Base-by-base conservation (phyloP, 352 stramenopile species). In the Poterioochromonas sp. region DNA sequence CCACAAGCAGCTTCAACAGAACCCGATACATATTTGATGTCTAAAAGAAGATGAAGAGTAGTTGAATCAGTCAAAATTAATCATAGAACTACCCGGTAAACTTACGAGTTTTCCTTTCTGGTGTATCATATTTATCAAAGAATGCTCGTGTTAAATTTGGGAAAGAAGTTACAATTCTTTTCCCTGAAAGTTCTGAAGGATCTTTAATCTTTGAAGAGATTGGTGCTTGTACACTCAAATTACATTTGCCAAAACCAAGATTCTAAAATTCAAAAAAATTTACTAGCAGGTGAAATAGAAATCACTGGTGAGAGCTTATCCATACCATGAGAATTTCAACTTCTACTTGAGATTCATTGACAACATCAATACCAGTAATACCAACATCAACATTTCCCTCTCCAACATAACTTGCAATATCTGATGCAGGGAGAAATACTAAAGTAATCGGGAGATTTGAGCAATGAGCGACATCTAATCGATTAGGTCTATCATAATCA, bases 101-200 rank as follows among this genome's bases (percentile, higher is more conserved):
- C 47, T 58, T 26, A 58, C 58, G 5, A 15, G 58, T 83, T 49
- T 84, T 85, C 32, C 81, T 84, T 63, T 91, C 84, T 37, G 82
- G 79, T 39, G 58, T 68, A 68, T 97, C 92, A 73, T 95, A 91
- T 47, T 91, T 83, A 82, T 93, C 88, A 80, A 99, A 99, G 85
- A 96, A 98, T 79, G 92, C 83, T 71, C 89, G 89, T 3, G 94
- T 94, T 65, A 98, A 83, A 26, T 90, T 84, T 0, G 94, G 93
- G 83, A 98, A 99, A 60, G 91, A 97, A 64, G 95, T 99, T 47
- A 97, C 94, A 83, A 99, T 98, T 85, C 95, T 86, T 83, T 96
- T 96, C 60, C 95, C 94, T 0, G 93, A 90, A 51, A 98, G 84
- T 43, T 85, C 69, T 71, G 85, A 84, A 0, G 95, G 87, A 69